A percentile compares a stretch with the other conserved stretches of the same genome.
Evolutionary conservation across 129 eudicot species (phyloP).

Genomic region (Silybum marianum): DNA sequence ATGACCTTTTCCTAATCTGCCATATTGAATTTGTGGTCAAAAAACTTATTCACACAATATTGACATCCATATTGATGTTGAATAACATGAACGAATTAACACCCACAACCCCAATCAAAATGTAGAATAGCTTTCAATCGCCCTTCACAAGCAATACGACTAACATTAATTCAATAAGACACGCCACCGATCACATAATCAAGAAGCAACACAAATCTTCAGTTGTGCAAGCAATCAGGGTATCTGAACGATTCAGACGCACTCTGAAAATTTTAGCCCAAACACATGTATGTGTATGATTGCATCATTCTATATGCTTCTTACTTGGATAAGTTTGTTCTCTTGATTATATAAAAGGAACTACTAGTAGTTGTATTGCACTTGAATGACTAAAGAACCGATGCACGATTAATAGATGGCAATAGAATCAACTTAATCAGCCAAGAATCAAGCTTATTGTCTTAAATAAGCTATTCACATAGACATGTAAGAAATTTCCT

Average conservation of each 20-base stretch:
- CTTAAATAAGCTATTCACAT: neutral
- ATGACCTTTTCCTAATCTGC: neutral
- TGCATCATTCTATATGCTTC: neutral
- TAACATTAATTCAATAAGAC: constrained; percentile 1
- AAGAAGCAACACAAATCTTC: neutral
- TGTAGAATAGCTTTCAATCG: neutral
- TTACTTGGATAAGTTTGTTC: neutral
- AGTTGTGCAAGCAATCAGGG: neutral
- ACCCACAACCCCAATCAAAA: constrained; percentile 5
- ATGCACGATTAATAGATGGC: neutral
- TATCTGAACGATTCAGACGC: neutral
- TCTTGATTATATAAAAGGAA: neutral
- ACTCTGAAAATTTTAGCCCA: neutral
- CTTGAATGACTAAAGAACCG: neutral
- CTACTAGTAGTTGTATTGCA: neutral
- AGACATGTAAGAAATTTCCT: neutral
- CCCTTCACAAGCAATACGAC: neutral
- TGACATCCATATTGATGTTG: neutral
- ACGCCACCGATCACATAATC: constrained; percentile 1
- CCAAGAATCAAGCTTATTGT: constrained; percentile 3
- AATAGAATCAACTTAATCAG: constrained; percentile 8
- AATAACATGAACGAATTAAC: neutral
- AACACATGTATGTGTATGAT: neutral
- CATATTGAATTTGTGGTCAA: neutral
- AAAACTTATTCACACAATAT: neutral